These are phyloP conservation scores for Fusarium newnesense DNA, from an alignment of 2,329 filamentous ascomycete genomes.

Conservation along the genomic window DNA sequence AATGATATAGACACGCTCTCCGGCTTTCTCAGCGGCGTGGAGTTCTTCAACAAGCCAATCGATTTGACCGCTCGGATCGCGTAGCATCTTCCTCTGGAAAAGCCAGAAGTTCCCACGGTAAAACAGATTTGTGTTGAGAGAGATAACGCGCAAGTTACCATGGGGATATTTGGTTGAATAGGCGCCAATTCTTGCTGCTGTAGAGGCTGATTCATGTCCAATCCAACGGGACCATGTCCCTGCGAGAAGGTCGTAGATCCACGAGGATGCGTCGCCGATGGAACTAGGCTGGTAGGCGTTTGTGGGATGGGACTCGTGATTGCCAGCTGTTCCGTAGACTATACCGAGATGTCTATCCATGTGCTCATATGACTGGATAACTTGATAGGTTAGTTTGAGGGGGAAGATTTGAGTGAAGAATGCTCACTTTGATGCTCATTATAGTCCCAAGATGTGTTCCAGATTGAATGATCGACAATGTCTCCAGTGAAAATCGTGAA, in stretches of 20 bases:
- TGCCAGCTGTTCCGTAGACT: conserved; percentile 65
- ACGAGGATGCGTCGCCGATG: conserved; percentile 55
- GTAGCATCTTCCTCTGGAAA: conserved; percentile 60
- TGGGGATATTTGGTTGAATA: conserved; percentile 60
- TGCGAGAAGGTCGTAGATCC: conserved; percentile 63
- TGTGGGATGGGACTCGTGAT: conserved; percentile 66
- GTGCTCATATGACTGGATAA: conserved; percentile 58
- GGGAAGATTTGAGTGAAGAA: neutral
- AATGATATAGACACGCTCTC: conserved; percentile 66
- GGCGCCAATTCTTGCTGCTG: conserved; percentile 55
- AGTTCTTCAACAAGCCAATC: conserved; percentile 65
- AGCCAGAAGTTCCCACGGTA: conserved; percentile 68
- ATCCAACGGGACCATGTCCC: conserved; percentile 60
- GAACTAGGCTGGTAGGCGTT: conserved; percentile 60
- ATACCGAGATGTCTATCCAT: conserved; percentile 56
- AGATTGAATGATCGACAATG: conserved; percentile 63
- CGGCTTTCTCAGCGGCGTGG: conserved; percentile 60
- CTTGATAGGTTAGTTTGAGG: conserved; percentile 30
- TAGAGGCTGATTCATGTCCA: conserved; percentile 45
- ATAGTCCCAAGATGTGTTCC: conserved; percentile 54
- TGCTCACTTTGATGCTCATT: conserved; percentile 47
- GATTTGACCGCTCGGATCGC: conserved; percentile 63
- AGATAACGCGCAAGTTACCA: conserved; percentile 65
- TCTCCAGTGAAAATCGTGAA: conserved; percentile 71
- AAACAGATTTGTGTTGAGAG: conserved; percentile 69